A percentile compares a stretch with the other conserved stretches of the same genome.
Conservation (phyloP, 192 early-diverging fungal genomes). For the Backusella tarrabulga region DNA sequence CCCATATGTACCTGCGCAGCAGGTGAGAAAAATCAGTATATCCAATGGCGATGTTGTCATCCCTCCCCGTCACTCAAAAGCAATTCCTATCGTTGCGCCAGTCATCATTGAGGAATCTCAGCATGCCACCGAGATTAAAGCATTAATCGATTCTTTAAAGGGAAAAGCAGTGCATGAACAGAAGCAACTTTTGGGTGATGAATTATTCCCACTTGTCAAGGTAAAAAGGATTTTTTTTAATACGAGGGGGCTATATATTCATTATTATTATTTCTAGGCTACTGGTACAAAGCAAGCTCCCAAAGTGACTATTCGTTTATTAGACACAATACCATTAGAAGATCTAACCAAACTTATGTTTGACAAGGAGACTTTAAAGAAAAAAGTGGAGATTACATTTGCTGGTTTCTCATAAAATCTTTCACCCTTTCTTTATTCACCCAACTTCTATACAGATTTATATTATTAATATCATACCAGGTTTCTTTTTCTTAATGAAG, state of each 20-base stretch:
- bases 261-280: conserved; percentile 9
- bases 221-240: not conserved
- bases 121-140: not conserved
- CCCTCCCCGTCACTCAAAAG: conserved; percentile 25
- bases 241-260: not conserved
- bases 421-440: not conserved
- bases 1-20: not conserved
- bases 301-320: conserved; percentile 39
- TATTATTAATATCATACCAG: not conserved
- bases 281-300: conserved; percentile 36
- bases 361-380: conserved; percentile 28
- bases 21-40: not conserved
- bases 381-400: conserved; percentile 29
- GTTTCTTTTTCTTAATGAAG: not conserved
- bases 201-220: conserved; percentile 43
- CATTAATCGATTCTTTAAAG: conserved; percentile 21
- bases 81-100: conserved; percentile 39
- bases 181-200: conserved; percentile 42
- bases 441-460: not conserved
- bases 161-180: conserved; percentile 31
- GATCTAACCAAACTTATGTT: conserved; percentile 43
- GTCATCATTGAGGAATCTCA: not conserved
- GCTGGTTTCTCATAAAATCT: conserved; percentile 14
- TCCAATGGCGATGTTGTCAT: conserved; percentile 13
- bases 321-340: conserved; percentile 38